Conservation (phyloP, 768 basidiomycete species). For the Flagelloscypha sp. region DNA sequence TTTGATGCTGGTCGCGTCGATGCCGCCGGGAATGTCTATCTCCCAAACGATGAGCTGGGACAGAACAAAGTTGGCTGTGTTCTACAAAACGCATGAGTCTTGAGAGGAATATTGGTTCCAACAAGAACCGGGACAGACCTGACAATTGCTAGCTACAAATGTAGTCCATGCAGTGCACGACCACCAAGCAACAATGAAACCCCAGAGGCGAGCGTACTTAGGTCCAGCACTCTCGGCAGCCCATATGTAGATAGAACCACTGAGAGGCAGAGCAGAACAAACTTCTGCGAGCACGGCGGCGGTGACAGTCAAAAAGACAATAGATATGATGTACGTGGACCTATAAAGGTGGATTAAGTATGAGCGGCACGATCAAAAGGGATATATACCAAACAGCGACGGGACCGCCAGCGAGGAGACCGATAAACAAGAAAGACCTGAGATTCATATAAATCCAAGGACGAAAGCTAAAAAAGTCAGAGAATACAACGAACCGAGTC, state of each 20-base stretch:
- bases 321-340: conserved; percentile 78
- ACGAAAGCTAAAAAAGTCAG: neutral
- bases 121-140: conserved; percentile 35
- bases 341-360: conserved; percentile 28
- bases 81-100: conserved; percentile 31
- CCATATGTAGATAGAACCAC: conserved; percentile 93
- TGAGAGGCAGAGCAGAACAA: conserved; percentile 80
- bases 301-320: conserved; percentile 83
- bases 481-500: conserved; percentile 46
- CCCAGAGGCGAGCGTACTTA: conserved; percentile 79
- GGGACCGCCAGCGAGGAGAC: conserved; percentile 78
- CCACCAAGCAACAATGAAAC: conserved; percentile 92
- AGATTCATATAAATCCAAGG: conserved; percentile 5
- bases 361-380: neutral
- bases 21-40: conserved; percentile 75
- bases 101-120: neutral
- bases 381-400: conserved; percentile 66
- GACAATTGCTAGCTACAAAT: conserved; percentile 81
- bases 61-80: conserved; percentile 83
- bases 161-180: conserved; percentile 95
- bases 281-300: conserved; percentile 84
- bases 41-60: conserved; percentile 79
- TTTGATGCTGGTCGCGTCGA: conserved; percentile 61
- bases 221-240: conserved; percentile 88
- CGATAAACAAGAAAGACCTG: conserved; percentile 74